Evolutionary conservation across 2,329 filamentous ascomycete genomes (phyloP), one percentile per base, ranked within the genome.

Genomic region (Colletotrichum siamense): DNA sequence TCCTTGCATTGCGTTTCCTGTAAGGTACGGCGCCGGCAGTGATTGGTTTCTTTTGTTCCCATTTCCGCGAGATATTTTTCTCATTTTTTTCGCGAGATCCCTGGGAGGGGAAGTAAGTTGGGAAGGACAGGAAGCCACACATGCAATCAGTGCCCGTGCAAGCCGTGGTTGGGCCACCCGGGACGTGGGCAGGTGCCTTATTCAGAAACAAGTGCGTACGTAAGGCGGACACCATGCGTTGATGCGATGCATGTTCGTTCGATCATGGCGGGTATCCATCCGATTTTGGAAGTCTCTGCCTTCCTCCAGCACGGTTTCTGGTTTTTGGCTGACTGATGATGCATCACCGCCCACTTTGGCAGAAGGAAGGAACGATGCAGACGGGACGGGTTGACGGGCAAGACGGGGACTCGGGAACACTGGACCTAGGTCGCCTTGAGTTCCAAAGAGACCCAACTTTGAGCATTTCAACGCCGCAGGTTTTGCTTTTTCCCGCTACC

Each of bases 1-100:
- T 73, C 73, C 70, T 76, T 69, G 64, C 70, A 73, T 73, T 73
- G 62, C 55, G 69, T 76, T 76, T 76, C 52, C 73, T 69, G 64
- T 39, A 76, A 73, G 73, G 64, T 69, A 69, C 70, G 28, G 24
- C 16, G 22, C 26, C 55, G 44, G 44, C 44, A 52, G 15, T 30
- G 57, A 61, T 32, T 28, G 57, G 57, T 61, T 61, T 59, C 24
- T 59, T 59, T 18, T 30, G 15, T 18, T 18, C 55, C 15, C 24
- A 16, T 30, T 30, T 30, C 16, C 22, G 24, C 55, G 26, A 59
- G 55, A 36, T 28, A 9, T 52, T 24, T 55, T 67, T 65, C 65
- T 71, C 59, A 30, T 70, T 24, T 69, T 69, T 69, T 36, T 24
- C 12, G 32, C 8, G 16, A 64, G 64, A 49, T 34, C 1, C 44